Conservation (phyloP, 371 early-diverging fungal genomes). For the Rhizomucor pusillus region DNA sequence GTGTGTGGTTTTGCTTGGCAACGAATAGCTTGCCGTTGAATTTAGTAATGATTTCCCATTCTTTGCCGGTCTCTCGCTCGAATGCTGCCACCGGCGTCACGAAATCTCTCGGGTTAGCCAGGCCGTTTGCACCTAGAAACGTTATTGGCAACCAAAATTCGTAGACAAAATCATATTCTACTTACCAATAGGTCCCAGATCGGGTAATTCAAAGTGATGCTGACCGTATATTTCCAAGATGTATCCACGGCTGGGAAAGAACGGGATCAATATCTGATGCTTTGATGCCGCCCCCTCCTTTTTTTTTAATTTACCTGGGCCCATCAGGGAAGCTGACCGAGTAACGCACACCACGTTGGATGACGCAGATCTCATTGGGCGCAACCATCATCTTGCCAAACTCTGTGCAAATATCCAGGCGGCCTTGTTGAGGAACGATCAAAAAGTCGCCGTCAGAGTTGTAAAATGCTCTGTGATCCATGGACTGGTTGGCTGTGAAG, state of each 20-base stretch:
- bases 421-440: conserved; percentile 94
- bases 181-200: conserved; percentile 91
- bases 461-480: conserved; percentile 80
- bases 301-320: conserved; percentile 48
- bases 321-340: conserved; percentile 80
- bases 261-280: background rate
- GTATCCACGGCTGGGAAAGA: conserved; percentile 73
- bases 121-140: conserved; percentile 77
- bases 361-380: conserved; percentile 92
- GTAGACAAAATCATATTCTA: too few species aligned
- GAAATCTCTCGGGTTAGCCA: conserved; percentile 95
- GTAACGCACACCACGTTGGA: conserved; percentile 90
- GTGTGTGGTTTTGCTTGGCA: conserved; percentile 78
- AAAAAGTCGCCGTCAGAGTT: conserved; percentile 92
- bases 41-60: conserved; percentile 77
- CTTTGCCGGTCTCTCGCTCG: conserved; percentile 55
- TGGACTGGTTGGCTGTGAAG: conserved; percentile 74
- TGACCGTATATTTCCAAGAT: conserved; percentile 84
- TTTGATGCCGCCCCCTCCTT: background rate
- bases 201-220: conserved; percentile 91
- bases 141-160: too few species aligned
- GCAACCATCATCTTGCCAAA: conserved; percentile 82
- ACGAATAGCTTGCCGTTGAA: conserved; percentile 79
- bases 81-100: conserved; percentile 83
- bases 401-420: conserved; percentile 88